These are phyloP conservation scores for Monosporascus sp. DNA, from an alignment of 2,329 filamentous ascomycete species.

Conservation along the genomic window DNA sequence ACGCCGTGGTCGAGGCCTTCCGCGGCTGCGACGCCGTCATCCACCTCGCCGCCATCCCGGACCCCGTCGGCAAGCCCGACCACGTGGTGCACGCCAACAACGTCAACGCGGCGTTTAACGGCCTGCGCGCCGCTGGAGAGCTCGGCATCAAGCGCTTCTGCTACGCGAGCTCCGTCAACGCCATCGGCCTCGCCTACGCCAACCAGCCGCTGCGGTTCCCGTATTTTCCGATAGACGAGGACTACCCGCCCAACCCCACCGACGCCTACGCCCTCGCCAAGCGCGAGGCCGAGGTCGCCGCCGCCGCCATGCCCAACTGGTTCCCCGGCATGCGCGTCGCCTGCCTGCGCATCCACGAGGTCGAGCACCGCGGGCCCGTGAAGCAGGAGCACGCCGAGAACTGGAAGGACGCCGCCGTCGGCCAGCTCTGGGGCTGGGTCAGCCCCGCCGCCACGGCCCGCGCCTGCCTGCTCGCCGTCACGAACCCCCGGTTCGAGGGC, in stretches of 20 bases:
- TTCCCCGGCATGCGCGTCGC: conserved; percentile 33
- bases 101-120: conserved; percentile 32
- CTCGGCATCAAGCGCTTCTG: conserved; percentile 29
- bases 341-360: conserved; percentile 32
- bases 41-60: conserved; percentile 32
- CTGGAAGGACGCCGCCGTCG: conserved; percentile 29
- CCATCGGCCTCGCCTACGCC: conserved; percentile 31
- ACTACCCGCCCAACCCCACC: conserved; percentile 25
- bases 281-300: conserved; percentile 29
- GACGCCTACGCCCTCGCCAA: conserved; percentile 33
- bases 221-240: conserved; percentile 34
- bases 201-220: conserved; percentile 28
- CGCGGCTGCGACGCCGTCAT: conserved; percentile 32
- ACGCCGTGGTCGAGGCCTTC: conserved; percentile 6
- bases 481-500: conserved; percentile 25
- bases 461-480: conserved; percentile 29
- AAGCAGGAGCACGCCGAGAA: conserved; percentile 26
- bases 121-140: conserved; percentile 30
- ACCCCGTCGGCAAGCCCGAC: conserved; percentile 28
- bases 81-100: conserved; percentile 31
- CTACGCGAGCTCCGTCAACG: conserved; percentile 27
- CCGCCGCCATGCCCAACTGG: conserved; percentile 28
- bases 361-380: conserved; percentile 24
- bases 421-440: conserved; percentile 33
- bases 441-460: conserved; percentile 27